phyloP scores from a whole-genome alignment of 352 stramenopile genomes.

The Phytophthora aleatoria region DNA sequence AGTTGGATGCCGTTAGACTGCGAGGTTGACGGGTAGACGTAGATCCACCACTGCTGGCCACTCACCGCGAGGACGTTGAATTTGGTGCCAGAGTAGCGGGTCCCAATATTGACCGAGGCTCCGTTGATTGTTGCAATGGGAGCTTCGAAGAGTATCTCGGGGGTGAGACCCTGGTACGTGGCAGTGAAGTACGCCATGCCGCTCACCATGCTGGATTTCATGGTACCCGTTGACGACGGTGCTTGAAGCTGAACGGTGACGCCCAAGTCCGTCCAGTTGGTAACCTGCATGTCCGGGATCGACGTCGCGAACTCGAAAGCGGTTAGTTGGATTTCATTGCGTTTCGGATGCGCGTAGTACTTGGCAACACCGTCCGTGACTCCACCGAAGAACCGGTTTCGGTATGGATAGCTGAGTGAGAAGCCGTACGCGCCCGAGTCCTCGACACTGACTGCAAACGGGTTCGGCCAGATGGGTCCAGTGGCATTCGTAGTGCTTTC shows the following conservation, averaged over 20 bases:
- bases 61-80: slow-evolving; percentile 63
- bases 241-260: slow-evolving; percentile 56
- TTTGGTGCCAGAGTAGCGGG: slow-evolving; percentile 38
- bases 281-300: slow-evolving; percentile 52
- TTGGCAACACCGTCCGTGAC: slow-evolving; percentile 40
- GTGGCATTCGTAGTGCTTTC: slow-evolving; percentile 53
- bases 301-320: slow-evolving; percentile 55
- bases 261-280: slow-evolving; percentile 69
- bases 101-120: slow-evolving; percentile 26
- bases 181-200: slow-evolving; percentile 79
- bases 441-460: slow-evolving; percentile 64
- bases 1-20: slow-evolving; percentile 36
- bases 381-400: slow-evolving; percentile 67
- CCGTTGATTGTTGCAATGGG: slow-evolving; percentile 65
- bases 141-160: slow-evolving; percentile 53
- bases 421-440: slow-evolving; percentile 48
- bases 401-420: slow-evolving; percentile 66
- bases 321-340: slow-evolving; percentile 68
- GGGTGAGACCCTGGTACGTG: slow-evolving; percentile 59
- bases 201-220: slow-evolving; percentile 62
- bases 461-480: slow-evolving; percentile 68
- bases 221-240: slow-evolving; percentile 21
- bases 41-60: slow-evolving; percentile 64
- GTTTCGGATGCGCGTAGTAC: slow-evolving; percentile 65
- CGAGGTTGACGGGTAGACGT: slow-evolving; percentile 36